Evolutionary conservation across 371 early-diverging fungal species (phyloP), one percentile per base, ranked within the genome.

Genomic region (Mortierella sp.): DNA sequence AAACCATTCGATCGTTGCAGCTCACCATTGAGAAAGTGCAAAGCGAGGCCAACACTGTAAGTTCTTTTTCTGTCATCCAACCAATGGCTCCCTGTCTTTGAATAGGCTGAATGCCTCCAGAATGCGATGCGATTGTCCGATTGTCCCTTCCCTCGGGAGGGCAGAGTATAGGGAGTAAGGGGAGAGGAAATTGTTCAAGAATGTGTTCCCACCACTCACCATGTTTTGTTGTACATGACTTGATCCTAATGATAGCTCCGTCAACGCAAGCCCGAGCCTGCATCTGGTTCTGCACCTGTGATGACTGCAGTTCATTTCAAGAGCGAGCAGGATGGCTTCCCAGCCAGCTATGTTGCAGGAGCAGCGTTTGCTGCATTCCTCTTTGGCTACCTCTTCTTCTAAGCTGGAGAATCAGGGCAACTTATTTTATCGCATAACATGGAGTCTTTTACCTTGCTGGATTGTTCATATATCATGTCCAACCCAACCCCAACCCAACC

Each of bases 301-400:
- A 83, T 83, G 68, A 76, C 86, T 45, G 84, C 86, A n/a, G 80
- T 81, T 22, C 67, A 85, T 29, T 78, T 85, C 67, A 82, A 82
- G 51, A 81, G 78, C 27, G 72, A 78, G 22, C 61, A 78, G 27
- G 86, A 85, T 51, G 86, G 86, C 7, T 85, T 83, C 52, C 86
- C 84, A 29, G 62, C 80, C 19, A 82, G 80, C 43, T 81, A 83
- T 24, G 81, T 85, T 14, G 66, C 70, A n/a, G 73, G 71, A 22
- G 81, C 84, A 3, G 82, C 83, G 9, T 55, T 70, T 4, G 39
- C 76, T 31, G 79, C 81, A 21, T 85, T 85, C 68, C 49, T 85
- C 47, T 65, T 85, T 53, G 81, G 82, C 2, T 82, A 80, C 57
- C 59, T 85, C 46, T 82, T 85, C 70, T 83, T 85, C 45, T 85